Evolutionary conservation across 495 filamentous ascomycete genomes (phyloP).

Genomic region (Penicillium mononematosum): DNA sequence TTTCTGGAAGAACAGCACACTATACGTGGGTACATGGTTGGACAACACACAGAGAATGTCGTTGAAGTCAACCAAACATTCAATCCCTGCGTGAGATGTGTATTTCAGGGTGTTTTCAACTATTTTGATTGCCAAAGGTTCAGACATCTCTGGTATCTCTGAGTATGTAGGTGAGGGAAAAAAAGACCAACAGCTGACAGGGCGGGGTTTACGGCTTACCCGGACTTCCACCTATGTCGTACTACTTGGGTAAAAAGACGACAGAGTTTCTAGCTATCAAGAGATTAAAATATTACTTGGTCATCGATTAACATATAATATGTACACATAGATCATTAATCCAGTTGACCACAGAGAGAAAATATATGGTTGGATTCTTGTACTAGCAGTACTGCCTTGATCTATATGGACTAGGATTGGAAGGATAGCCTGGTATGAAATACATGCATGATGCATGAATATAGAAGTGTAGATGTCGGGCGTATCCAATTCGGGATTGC

Average conservation of each 20-base stretch:
- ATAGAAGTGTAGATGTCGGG: background rate
- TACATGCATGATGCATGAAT: background rate
- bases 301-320: background rate
- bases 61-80: slow-evolving; percentile 22
- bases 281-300: background rate
- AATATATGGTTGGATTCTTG: background rate
- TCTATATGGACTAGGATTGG: background rate
- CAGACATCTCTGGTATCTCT: slow-evolving; percentile 5
- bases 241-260: background rate
- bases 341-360: too few relatives aligned
- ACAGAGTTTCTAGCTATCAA: background rate
- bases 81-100: slow-evolving; percentile 12
- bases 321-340: too few relatives aligned
- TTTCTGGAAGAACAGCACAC: slow-evolving; percentile 30
- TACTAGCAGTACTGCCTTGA: background rate
- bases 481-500: background rate
- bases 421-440: background rate
- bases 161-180: background rate
- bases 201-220: slow-evolving; percentile 2
- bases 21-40: slow-evolving; percentile 9
- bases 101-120: slow-evolving; percentile 19
- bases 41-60: slow-evolving; percentile 35
- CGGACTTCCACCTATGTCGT: background rate
- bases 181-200: background rate
- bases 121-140: slow-evolving; percentile 10